Percentiles rank a stretch among this genome's conserved stretches.
These are phyloP conservation scores for Hysterangium stoloniferum DNA, from an alignment of 768 basidiomycete genomes.

Conservation along the genomic window DNA sequence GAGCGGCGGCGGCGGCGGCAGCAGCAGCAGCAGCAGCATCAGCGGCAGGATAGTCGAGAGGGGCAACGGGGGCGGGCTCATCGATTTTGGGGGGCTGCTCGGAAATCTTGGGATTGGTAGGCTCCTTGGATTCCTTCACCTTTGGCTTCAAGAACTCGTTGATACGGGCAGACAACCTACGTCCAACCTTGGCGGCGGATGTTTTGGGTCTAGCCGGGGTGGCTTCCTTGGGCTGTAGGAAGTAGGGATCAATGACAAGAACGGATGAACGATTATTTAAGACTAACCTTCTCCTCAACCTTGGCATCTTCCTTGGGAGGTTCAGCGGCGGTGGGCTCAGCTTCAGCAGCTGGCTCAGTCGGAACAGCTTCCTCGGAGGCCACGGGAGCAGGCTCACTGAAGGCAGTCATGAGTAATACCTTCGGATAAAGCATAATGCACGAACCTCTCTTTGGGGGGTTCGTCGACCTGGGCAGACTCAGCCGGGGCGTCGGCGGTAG, in stretches of 20 bases:
- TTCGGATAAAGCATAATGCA: constrained; percentile 10
- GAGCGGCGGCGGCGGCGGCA: constrained; percentile 19
- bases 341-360: constrained; percentile 36
- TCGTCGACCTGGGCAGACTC: constrained; percentile 39
- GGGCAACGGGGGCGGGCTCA: constrained; percentile 72
- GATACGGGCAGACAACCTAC: constrained; percentile 80
- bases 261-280: background rate
- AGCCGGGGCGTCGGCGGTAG: constrained; percentile 30
- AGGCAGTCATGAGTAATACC: background rate
- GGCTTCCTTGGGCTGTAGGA: constrained; percentile 28
- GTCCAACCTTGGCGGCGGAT: constrained; percentile 51
- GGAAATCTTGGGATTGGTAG: constrained; percentile 73
- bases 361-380: constrained; percentile 14
- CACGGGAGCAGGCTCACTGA: background rate
- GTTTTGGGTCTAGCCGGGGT: constrained; percentile 22
- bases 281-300: constrained; percentile 52
- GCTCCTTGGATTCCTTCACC: constrained; percentile 50
- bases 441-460: constrained; percentile 68
- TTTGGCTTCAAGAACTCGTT: constrained; percentile 76
- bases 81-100: constrained; percentile 88
- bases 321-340: constrained; percentile 32
- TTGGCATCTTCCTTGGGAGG: constrained; percentile 29
- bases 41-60: constrained; percentile 70
- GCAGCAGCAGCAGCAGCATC: constrained; percentile 28
- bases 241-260: background rate